These are phyloP conservation scores for Aspergillus kassunensis DNA, from an alignment of 495 filamentous ascomycete species.

Conservation along the genomic window DNA sequence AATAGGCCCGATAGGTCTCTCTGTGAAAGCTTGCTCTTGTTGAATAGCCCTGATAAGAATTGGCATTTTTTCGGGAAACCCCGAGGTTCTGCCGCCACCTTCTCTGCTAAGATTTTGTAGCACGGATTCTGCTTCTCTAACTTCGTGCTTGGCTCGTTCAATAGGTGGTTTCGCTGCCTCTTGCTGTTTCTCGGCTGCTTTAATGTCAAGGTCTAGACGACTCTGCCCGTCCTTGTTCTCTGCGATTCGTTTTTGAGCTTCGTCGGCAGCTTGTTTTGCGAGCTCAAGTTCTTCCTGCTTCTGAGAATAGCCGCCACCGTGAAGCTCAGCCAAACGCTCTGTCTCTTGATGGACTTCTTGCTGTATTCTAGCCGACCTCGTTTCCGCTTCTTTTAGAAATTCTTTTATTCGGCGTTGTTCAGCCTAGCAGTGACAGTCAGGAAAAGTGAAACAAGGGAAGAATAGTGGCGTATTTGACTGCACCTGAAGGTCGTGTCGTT, in stretches of 20 bases:
- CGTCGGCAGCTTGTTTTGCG: conserved; percentile 29
- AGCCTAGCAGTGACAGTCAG: conserved; percentile 30
- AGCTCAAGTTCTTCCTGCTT: conserved; percentile 45
- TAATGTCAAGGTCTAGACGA: conserved; percentile 32
- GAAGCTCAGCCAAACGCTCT: conserved; percentile 45
- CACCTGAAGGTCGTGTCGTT: conserved; percentile 47
- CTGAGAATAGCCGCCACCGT: conserved; percentile 50
- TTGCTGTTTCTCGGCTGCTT: conserved; percentile 31
- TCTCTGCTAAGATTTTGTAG: conserved; percentile 50
- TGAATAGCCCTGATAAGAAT: conserved; percentile 63
- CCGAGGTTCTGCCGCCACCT: conserved; percentile 45
- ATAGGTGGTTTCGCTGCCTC: conserved; percentile 23
- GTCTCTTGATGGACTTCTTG: conserved; percentile 45
- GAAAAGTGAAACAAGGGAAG: conserved; percentile 1
- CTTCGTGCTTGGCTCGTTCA: conserved; percentile 31
- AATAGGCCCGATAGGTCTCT: conserved; percentile 78
- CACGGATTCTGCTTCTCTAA: conserved; percentile 40
- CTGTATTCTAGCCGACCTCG: conserved; percentile 36
- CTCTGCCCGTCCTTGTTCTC: conserved; percentile 26
- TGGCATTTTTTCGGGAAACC: conserved; percentile 60
- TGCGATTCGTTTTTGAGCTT: conserved; percentile 27
- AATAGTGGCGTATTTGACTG: background rate
- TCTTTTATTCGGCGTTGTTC: conserved; percentile 50
- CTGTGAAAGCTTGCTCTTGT: conserved; percentile 59
- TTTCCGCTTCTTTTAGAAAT: conserved; percentile 40